Evolutionary conservation across 2,329 filamentous ascomycete genomes (phyloP), one percentile per base, ranked within the genome.

Genomic region (Amesomyces nigricolor): DNA sequence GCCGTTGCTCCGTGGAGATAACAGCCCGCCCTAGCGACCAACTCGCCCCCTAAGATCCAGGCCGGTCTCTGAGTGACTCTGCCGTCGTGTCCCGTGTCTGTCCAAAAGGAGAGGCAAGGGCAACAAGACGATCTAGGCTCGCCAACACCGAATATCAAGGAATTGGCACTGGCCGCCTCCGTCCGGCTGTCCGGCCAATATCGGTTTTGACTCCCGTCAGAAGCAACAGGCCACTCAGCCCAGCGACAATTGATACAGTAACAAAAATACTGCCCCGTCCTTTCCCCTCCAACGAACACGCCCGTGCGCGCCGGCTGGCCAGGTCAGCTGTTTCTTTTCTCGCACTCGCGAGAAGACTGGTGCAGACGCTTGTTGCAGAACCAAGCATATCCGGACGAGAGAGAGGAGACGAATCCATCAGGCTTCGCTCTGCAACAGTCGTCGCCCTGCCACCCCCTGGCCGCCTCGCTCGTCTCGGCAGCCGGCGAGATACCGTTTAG

Each of bases 1-100:
- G 38, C 55, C 46, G 17, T 43, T 17, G 42, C 49, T 39, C 38
- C 48, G 61, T 53, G 53, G 62, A 62, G 61, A 62, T 62, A 62
- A 63, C 45, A 58, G 50, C 57, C 54, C 55, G 32, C 40, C 37
- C 43, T 47, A 35, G 9, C 39, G n/a, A 40, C 19, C 47, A 42
- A 16, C 40, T 49, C 43, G 22, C 22, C 48, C 55, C 38, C 37
- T 43, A 40, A 29, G 51, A 45, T 57, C 51, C 56, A 35, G 47
- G 42, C 22, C 44, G 53, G 58, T 61, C 55, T 58, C 53, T 62
- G 57, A 61, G 61, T 61, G 50, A 30, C 43, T 40, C n/a, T 16
- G 37, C 4, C 35, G 8, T 35, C 4, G 19, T 30, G 1, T 30
- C 30, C 40, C 19, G 39, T 16, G 32, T 39, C 6, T 14, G 26